A percentile compares a stretch with the other conserved stretches of the same genome.
Evolutionary conservation across 2,329 filamentous ascomycete species (phyloP).

Genomic region (Fusarium austroafricanum): DNA sequence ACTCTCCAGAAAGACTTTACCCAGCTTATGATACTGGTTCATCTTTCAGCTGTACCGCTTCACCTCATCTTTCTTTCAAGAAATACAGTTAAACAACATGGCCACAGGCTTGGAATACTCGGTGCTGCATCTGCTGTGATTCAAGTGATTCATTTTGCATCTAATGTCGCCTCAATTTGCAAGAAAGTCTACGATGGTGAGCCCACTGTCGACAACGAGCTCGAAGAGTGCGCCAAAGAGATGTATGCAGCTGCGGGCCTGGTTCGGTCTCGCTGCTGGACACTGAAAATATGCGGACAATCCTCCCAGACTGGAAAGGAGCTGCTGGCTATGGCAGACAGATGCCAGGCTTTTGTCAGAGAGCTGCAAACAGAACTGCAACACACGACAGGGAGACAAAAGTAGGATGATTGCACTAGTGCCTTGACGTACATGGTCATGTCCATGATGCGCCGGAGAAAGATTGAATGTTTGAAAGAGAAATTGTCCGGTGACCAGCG

Average conservation of each 20-base stretch:
- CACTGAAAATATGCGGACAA: rapidly evolving
- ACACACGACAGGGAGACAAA: not conserved
- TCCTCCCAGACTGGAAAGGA: not conserved
- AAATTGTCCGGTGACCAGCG: too few relatives aligned
- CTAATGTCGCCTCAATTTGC: not conserved
- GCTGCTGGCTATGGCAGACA: not conserved
- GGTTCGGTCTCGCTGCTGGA: not conserved
- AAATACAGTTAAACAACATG: too few relatives aligned
- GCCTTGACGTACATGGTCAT: not conserved
- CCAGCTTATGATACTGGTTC: too few relatives aligned
- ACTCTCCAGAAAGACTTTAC: too few relatives aligned
- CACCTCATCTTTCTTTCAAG: too few relatives aligned
- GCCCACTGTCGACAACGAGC: not conserved
- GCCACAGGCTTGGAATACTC: not conserved
- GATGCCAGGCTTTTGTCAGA: not conserved
- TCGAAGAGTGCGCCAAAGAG: not conserved
- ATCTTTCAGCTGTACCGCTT: too few relatives aligned
- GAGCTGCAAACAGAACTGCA: constrained; percentile 1
- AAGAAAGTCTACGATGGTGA: constrained; percentile 13
- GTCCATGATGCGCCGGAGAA: not conserved
- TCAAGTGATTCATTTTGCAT: constrained; percentile 10
- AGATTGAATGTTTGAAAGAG: constrained; percentile 2
- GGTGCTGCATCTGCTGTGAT: constrained; percentile 1
- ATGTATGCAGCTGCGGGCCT: not conserved
- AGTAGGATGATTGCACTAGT: not conserved